Percentiles rank a stretch among this genome's conserved stretches.
These are phyloP conservation scores for Leishmania mexicana DNA, from an alignment of 208 protist species.

Conservation along the genomic window DNA sequence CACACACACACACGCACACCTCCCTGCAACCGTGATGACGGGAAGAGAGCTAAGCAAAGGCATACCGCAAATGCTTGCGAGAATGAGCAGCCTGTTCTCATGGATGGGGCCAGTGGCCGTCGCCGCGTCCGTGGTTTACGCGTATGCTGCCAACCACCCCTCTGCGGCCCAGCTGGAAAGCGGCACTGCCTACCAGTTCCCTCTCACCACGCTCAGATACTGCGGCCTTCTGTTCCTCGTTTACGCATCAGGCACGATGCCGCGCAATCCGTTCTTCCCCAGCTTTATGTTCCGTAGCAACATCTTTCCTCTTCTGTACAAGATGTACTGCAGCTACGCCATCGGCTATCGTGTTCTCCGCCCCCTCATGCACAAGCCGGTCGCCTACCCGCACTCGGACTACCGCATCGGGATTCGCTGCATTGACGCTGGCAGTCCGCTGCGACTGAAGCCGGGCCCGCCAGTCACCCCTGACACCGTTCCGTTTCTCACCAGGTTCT, in stretches of 20 bases:
- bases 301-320: slow-evolving; percentile 75
- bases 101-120: slow-evolving; percentile 29
- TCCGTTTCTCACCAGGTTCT: slow-evolving; percentile 19
- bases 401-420: slow-evolving; percentile 71
- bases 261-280: slow-evolving; percentile 65
- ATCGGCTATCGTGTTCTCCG: slow-evolving; percentile 68
- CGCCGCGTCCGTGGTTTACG: slow-evolving; percentile 34
- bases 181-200: slow-evolving; percentile 21
- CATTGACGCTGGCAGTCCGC: slow-evolving; percentile 29
- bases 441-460: slow-evolving; percentile 16
- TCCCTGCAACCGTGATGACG: not conserved
- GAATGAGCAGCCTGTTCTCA: slow-evolving; percentile 1
- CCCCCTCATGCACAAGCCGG: slow-evolving; percentile 54
- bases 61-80: not conserved
- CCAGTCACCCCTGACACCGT: not conserved
- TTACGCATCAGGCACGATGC: slow-evolving; percentile 49
- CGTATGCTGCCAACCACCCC: slow-evolving; percentile 32
- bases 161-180: slow-evolving; percentile 6
- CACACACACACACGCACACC: too few species aligned
- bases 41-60: too few species aligned
- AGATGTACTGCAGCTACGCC: slow-evolving; percentile 65
- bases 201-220: slow-evolving; percentile 27
- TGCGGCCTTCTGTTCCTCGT: slow-evolving; percentile 33
- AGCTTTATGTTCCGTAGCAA: slow-evolving; percentile 46
- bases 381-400: slow-evolving; percentile 75